Evolutionary conservation across 1,284 basidiomycete genomes (phyloP).

Genomic region (Austroboletus novae-zelandiae): DNA sequence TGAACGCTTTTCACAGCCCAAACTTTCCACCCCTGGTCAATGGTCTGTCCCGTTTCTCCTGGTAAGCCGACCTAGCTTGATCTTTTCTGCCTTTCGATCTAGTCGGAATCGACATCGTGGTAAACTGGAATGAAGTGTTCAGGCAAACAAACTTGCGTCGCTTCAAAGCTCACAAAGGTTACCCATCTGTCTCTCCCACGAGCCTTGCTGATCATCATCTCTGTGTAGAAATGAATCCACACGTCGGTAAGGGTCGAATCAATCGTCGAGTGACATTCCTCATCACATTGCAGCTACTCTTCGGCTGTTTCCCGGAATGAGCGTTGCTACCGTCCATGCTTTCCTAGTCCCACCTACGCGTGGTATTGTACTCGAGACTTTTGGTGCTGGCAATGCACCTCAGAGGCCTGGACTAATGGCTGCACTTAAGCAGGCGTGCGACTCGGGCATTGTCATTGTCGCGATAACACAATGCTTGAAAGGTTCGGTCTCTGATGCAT

Average conservation of each 20-base stretch:
- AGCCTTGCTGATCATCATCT: slow-evolving; percentile 9
- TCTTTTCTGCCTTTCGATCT: neutral
- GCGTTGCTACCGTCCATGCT: slow-evolving; percentile 64
- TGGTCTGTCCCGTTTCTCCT: slow-evolving; percentile 40
- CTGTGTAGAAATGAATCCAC: slow-evolving; percentile 64
- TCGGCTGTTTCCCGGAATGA: slow-evolving; percentile 87
- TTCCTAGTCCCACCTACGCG: slow-evolving; percentile 71
- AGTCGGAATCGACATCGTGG: slow-evolving; percentile 88
- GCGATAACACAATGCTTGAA: slow-evolving; percentile 90
- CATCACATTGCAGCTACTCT: slow-evolving; percentile 53
- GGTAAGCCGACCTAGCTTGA: neutral
- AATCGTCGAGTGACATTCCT: neutral
- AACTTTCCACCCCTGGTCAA: slow-evolving; percentile 85
- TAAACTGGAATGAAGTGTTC: slow-evolving; percentile 84
- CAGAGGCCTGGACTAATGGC: slow-evolving; percentile 66
- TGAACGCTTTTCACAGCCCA: slow-evolving; percentile 84
- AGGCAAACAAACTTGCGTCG: slow-evolving; percentile 72
- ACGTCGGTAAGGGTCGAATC: slow-evolving; percentile 57
- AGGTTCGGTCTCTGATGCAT: slow-evolving; percentile 76
- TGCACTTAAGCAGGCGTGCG: slow-evolving; percentile 76
- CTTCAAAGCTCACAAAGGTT: slow-evolving; percentile 81
- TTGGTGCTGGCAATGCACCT: slow-evolving; percentile 86
- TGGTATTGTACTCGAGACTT: slow-evolving; percentile 86
- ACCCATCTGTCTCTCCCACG: slow-evolving; percentile 7
- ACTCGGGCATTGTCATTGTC: slow-evolving; percentile 83